Evolutionary conservation across 257 asterid genomes (phyloP).

Genomic region (Solanum microdontum): DNA sequence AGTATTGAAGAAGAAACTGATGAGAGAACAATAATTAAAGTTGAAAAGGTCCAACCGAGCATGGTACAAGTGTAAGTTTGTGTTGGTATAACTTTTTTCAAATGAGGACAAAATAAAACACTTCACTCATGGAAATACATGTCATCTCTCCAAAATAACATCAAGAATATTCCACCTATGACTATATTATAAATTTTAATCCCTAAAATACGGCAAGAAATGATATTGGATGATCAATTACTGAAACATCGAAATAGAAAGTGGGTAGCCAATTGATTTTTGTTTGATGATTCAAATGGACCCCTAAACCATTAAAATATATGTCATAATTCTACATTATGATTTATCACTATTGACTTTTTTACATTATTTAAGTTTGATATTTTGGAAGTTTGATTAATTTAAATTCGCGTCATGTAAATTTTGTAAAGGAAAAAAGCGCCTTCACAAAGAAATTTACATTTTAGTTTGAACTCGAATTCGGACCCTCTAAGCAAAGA

Average conservation of each 20-base stretch:
- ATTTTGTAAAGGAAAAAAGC: rapidly evolving
- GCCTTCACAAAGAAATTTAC: rapidly evolving
- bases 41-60: not conserved
- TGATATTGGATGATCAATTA: not conserved
- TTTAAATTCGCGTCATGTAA: not conserved
- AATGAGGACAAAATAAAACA: not conserved
- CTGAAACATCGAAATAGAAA: not conserved
- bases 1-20: not conserved
- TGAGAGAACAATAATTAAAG: not conserved
- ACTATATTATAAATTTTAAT: not conserved
- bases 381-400: not conserved
- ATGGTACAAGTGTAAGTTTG: not conserved
- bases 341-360: not conserved
- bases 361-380: rapidly evolving
- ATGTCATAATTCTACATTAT: not conserved
- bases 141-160: not conserved
- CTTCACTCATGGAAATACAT: not conserved
- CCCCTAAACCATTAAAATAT: not conserved
- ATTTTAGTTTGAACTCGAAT: not conserved
- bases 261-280: not conserved
- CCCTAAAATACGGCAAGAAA: not conserved
- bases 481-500: rapidly evolving
- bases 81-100: not conserved
- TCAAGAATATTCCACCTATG: not conserved
- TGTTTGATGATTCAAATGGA: not conserved